These are phyloP conservation scores for Quaeritorhiza haematococci DNA, from an alignment of 371 early-diverging fungal species.

Conservation along the genomic window DNA sequence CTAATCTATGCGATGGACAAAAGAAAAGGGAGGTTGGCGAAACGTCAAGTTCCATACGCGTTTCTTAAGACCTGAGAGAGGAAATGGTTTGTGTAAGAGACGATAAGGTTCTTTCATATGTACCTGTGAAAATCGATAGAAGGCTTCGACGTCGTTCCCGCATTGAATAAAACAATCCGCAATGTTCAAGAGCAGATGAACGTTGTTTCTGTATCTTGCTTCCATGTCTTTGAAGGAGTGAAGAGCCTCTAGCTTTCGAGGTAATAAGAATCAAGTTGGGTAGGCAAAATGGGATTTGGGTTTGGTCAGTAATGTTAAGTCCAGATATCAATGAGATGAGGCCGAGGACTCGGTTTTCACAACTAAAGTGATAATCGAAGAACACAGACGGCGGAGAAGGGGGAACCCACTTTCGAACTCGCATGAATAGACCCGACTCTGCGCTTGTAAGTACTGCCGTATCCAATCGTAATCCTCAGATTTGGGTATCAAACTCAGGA, in stretches of 20 bases:
- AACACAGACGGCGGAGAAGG: no score
- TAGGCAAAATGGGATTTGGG: no score
- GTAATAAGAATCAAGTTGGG: no score
- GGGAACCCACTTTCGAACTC: neutral
- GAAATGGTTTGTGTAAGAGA: neutral
- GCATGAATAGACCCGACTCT: neutral
- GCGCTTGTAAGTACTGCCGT: neutral
- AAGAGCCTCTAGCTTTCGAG: no score
- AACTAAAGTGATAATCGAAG: no score
- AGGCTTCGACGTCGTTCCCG: neutral
- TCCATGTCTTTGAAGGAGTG: neutral
- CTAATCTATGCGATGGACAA: no score
- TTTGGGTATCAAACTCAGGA: neutral
- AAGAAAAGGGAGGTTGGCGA: no score
- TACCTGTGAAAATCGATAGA: neutral
- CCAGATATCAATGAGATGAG: no score
- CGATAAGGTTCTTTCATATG: neutral
- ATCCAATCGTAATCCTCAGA: neutral
- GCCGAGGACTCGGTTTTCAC: no score
- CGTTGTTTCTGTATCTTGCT: neutral
- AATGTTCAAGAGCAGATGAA: neutral
- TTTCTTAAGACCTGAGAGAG: no score
- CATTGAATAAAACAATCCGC: slow-evolving; percentile 1
- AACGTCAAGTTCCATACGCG: no score
- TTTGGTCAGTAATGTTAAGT: no score